phyloP scores from a whole-genome alignment of 352 stramenopile genomes.

The Pythium vanterpoolii region DNA sequence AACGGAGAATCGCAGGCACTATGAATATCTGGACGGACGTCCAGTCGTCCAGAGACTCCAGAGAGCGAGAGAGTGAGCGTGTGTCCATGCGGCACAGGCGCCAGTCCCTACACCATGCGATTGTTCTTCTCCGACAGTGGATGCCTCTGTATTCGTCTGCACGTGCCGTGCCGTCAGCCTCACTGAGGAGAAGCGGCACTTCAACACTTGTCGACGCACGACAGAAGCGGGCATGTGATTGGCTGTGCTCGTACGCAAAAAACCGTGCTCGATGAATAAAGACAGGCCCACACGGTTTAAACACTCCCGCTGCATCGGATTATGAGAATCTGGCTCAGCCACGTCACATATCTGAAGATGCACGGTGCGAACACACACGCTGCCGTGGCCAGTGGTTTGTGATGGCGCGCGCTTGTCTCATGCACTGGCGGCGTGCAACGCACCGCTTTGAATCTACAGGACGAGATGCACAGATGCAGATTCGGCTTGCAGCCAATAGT shows the following conservation, averaged over 20 bases:
- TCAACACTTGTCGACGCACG: conserved; percentile 21
- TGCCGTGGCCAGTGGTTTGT: background rate
- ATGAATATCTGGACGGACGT: background rate
- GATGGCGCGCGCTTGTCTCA: conserved; percentile 1
- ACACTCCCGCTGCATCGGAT: background rate
- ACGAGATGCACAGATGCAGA: background rate
- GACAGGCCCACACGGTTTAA: conserved; percentile 8
- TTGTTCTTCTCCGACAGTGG: too few relatives aligned
- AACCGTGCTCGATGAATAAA: background rate
- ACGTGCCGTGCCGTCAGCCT: conserved; percentile 5
- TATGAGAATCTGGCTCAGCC: conserved; percentile 1
- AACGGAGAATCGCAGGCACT: background rate
- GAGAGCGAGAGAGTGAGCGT: too few relatives aligned
- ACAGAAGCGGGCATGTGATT: background rate
- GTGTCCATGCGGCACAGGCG: too few relatives aligned
- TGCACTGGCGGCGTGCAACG: conserved; percentile 5
- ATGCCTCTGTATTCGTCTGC: background rate
- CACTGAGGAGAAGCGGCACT: conserved; percentile 2
- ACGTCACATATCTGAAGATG: conserved; percentile 22
- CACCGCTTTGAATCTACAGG: background rate
- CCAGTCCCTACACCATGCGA: too few relatives aligned
- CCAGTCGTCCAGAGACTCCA: background rate
- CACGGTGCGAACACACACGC: too few relatives aligned
- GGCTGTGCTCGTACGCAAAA: background rate
- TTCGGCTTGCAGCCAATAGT: too few relatives aligned